These are phyloP conservation scores for Rhynchospora pubera DNA, from an alignment of 176 grass and related monocot species.

Conservation along the genomic window DNA sequence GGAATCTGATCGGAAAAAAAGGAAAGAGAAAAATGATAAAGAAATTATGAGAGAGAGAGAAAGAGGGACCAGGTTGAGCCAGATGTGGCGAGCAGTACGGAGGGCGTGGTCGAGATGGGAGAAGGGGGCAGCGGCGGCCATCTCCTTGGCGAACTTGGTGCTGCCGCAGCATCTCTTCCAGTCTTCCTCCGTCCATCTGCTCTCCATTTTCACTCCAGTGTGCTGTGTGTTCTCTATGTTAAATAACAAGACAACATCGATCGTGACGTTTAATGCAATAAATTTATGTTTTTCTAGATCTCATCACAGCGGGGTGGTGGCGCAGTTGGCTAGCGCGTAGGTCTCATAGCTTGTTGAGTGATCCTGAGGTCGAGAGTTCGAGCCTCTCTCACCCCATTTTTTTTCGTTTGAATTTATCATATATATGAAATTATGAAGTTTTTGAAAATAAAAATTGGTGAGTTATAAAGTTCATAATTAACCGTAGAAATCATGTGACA, in stretches of 20 bases:
- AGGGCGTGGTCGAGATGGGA: conserved; percentile 48
- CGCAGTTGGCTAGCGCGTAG: conserved; percentile 84
- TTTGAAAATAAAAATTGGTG: no score
- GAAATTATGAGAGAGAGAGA: background rate
- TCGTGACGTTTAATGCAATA: no score
- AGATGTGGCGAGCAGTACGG: conserved; percentile 67
- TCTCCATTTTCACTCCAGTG: conserved; percentile 21
- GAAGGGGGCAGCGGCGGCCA: conserved; percentile 65
- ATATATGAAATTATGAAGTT: no score
- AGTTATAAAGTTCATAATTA: no score
- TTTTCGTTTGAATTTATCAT: background rate
- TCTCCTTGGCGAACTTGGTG: conserved; percentile 54
- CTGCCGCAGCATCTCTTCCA: conserved; percentile 55
- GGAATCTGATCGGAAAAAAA: background rate
- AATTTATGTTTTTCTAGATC: no score
- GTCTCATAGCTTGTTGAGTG: conserved; percentile 61
- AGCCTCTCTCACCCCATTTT: conserved; percentile 36
- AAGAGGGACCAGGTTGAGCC: conserved; percentile 60
- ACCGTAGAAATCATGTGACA: no score
- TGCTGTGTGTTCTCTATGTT: no score
- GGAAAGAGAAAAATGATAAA: background rate
- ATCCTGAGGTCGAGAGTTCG: conserved; percentile 45
- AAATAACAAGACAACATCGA: no score
- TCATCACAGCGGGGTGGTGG: conserved; percentile 32
- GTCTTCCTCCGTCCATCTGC: conserved; percentile 37